Percentiles rank a stretch among this genome's conserved stretches.
Conservation (phyloP, 106 monocot genomes). For the Allium sativum region DNA sequence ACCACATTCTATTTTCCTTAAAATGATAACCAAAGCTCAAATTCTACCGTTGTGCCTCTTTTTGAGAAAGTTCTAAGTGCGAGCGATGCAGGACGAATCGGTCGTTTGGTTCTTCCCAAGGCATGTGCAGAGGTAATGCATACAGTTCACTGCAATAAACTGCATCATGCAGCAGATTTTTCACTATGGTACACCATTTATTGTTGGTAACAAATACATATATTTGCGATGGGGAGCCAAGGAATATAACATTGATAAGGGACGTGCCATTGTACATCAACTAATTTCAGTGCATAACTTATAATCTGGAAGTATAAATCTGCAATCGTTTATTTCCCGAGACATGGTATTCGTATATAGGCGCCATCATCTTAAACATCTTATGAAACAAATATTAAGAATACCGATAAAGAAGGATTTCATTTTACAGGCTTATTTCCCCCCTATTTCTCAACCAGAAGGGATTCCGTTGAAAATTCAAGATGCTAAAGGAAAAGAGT, state of each 20-base stretch:
- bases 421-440: conserved; percentile 76
- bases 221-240: neutral
- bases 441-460: conserved; percentile 96
- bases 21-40: conserved; percentile 50
- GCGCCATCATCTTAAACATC: too few species aligned
- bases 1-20: conserved; percentile 31
- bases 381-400: too few species aligned
- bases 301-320: too few species aligned
- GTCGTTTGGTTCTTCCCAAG: conserved; percentile 96
- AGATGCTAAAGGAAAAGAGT: conserved; percentile 88
- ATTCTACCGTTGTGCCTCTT: conserved; percentile 90
- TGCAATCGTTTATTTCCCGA: too few species aligned
- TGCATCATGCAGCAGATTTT: neutral
- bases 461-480: conserved; percentile 86
- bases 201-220: neutral
- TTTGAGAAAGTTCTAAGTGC: conserved; percentile 99
- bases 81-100: conserved; percentile 95
- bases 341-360: too few species aligned
- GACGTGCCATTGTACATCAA: neutral
- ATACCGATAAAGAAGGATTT: neutral
- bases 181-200: neutral
- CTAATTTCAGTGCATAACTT: too few species aligned
- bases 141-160: neutral
- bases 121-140: conserved; percentile 90
- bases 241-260: neutral